Evolutionary conservation across 805 yeast genomes (phyloP), one percentile per base, ranked within the genome.

Genomic region (Candida ponderosae): DNA sequence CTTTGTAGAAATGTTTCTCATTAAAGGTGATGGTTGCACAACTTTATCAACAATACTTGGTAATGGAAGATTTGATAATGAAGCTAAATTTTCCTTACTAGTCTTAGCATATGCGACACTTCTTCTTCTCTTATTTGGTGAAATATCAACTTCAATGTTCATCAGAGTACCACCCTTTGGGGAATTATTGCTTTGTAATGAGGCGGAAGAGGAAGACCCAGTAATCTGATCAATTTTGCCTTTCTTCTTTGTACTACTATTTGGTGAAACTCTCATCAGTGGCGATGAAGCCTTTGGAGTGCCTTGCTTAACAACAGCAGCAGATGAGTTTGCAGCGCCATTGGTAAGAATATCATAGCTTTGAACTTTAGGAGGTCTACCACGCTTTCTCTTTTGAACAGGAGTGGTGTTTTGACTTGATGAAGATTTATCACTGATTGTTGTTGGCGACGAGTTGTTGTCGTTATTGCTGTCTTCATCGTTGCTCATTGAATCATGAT

Each of bases 191-290:
- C 34, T n/a, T 18, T 23, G 10, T 4, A 19, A 15, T 28, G 30
- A 16, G 38, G 26, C 29, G 45, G 50, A 2, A 39, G 28, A 10
- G 56, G 54, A 2, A 55, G n/a, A 15, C n/a, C 14, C n/a, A 9
- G 30, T 15, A 6, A 47, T 15, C 33, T 28, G 15, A 29, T 40
- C 16, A 35, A 32, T 8, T 20, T 29, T 17, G 23, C 3, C 16
- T 26, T 33, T 21, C 15, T 28, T 10, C 32, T 33, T 21, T 35
- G 31, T 13, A 38, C 29, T 10, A 21, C 10, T 10, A 21, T 6
- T 24, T 2, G 58, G 58, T 1, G 58, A 52, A 6, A 53, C 47
- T 35, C 50, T 48, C 58, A 54, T 54, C 31, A 54, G n/a, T 3
- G 57, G 53, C 1, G 53, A 41, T 16, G 44, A 39, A 0, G 54